A percentile compares a stretch with the other conserved stretches of the same genome.
Evolutionary conservation across 2,329 filamentous ascomycete genomes (phyloP).

Genomic region (Fusarium scirpi): DNA sequence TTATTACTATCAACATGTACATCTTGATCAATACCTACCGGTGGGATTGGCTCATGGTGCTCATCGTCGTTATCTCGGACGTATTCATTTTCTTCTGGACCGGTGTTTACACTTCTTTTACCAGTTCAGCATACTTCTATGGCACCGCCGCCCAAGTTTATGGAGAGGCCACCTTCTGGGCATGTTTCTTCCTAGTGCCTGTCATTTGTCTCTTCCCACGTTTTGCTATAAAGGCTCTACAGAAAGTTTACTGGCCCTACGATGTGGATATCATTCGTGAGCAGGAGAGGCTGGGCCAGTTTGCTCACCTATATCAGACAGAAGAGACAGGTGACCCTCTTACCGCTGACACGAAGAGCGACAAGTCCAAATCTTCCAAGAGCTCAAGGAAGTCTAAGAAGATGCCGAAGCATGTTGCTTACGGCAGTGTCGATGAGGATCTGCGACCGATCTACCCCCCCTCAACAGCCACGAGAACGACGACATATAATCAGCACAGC

Average conservation of each 20-base stretch:
- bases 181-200: conserved; percentile 80
- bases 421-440: conserved; percentile 83
- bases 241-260: conserved; percentile 93
- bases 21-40: conserved; percentile 96
- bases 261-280: conserved; percentile 97
- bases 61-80: conserved; percentile 85
- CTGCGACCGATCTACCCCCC: conserved; percentile 93
- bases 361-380: conserved; percentile 69
- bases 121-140: conserved; percentile 72
- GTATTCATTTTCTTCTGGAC: conserved; percentile 96
- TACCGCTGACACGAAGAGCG: conserved; percentile 55
- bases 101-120: conserved; percentile 77
- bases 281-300: conserved; percentile 85
- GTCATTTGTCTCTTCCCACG: conserved; percentile 87
- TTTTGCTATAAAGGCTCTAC: conserved; percentile 85
- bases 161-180: conserved; percentile 86
- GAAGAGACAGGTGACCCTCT: conserved; percentile 51
- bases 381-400: conserved; percentile 57
- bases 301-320: conserved; percentile 71
- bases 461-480: conserved; percentile 82
- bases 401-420: conserved; percentile 67
- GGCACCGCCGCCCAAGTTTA: conserved; percentile 83
- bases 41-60: conserved; percentile 96
- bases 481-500: conserved; percentile 79
- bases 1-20: conserved; percentile 92